Percentiles rank a stretch among this genome's conserved stretches.
phyloP scores from a whole-genome alignment of 345 rosid genomes.

The Gossypioides kirkii region DNA sequence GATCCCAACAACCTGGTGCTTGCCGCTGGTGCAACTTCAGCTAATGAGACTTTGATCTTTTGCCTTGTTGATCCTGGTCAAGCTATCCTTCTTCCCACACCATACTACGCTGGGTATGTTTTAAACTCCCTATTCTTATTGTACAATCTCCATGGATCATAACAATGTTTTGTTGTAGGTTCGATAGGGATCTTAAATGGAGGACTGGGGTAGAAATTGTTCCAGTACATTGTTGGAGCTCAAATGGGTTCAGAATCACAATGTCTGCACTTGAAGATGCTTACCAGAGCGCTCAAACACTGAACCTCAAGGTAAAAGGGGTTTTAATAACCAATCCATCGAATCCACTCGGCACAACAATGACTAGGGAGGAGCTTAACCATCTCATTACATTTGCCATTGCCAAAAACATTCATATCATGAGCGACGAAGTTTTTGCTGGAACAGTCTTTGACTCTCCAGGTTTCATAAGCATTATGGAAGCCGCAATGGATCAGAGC shows the following conservation, averaged over 20 bases:
- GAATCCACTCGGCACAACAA: constrained; percentile 78
- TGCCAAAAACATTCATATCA: constrained; percentile 47
- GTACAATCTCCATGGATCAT: background rate
- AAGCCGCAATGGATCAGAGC: constrained; percentile 36
- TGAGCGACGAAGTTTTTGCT: constrained; percentile 78
- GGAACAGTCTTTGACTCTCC: constrained; percentile 67
- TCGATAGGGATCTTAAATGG: constrained; percentile 87
- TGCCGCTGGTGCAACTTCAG: constrained; percentile 89
- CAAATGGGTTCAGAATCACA: constrained; percentile 52
- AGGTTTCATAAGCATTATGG: constrained; percentile 49
- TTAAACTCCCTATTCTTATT: background rate
- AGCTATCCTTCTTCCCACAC: constrained; percentile 86
- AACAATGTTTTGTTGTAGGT: constrained; percentile 27
- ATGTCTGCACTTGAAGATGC: constrained; percentile 60
- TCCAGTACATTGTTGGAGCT: constrained; percentile 52
- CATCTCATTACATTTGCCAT: constrained; percentile 46
- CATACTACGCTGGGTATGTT: constrained; percentile 82
- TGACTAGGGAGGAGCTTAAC: constrained; percentile 50
- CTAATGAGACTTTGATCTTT: constrained; percentile 85
- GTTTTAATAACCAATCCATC: constrained; percentile 83
- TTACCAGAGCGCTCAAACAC: constrained; percentile 43
- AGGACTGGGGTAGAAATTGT: constrained; percentile 59
- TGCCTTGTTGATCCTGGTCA: constrained; percentile 84
- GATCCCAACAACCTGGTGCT: constrained; percentile 62
- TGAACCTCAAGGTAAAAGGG: constrained; percentile 55